Evolutionary conservation across 441 rosid genomes (phyloP).

Genomic region (Monsonia emarginata): DNA sequence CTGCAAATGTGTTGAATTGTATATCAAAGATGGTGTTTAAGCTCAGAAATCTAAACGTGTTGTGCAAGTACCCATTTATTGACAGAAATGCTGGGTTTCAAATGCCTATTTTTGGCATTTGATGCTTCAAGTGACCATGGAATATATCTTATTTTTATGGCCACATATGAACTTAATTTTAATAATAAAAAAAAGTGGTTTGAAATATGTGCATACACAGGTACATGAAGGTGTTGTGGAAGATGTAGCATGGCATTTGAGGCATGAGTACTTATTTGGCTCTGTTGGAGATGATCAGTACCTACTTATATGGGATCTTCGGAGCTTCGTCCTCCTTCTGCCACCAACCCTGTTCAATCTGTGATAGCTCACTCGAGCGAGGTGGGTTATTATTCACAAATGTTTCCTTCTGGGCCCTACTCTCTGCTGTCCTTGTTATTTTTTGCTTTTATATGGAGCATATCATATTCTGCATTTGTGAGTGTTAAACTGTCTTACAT

Average conservation of each 20-base stretch:
- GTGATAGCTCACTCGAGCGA: conserved; percentile 88
- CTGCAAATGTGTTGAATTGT: background rate
- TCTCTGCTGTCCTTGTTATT: background rate
- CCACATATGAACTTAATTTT: background rate
- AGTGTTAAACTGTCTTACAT: background rate
- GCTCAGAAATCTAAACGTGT: background rate
- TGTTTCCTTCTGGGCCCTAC: background rate
- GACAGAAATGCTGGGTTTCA: background rate
- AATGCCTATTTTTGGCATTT: background rate
- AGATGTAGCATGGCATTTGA: conserved; percentile 95
- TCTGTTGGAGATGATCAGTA: conserved; percentile 93
- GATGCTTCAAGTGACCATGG: background rate
- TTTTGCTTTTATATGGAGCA: background rate
- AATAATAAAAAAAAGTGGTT: no score
- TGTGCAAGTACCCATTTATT: no score
- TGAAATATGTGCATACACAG: conserved; percentile 24
- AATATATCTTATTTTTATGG: background rate
- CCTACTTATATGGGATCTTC: conserved; percentile 79
- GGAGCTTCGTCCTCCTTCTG: conserved; percentile 59
- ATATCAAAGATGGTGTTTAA: background rate
- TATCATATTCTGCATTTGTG: background rate
- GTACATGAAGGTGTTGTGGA: conserved; percentile 95
- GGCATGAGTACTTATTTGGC: conserved; percentile 87
- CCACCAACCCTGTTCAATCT: conserved; percentile 61
- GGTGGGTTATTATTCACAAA: conserved; percentile 29